Evolutionary conservation across 1,284 basidiomycete species (phyloP).

Genomic region (Acaromyces ingoldii): DNA sequence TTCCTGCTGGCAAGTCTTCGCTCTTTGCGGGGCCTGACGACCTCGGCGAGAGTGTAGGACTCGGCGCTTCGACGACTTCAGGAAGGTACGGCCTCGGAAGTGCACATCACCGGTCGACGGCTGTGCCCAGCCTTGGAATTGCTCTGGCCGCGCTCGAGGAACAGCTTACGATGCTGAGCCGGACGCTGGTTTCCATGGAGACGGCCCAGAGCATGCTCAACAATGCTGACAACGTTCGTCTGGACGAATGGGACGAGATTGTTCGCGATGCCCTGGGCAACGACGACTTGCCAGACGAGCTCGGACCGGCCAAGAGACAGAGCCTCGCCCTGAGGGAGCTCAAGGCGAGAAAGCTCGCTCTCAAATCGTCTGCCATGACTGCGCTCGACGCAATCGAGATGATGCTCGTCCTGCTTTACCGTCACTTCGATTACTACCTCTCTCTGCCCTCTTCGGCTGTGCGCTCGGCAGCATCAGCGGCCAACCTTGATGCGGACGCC

Average conservation of each 20-base stretch:
- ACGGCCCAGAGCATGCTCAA: conserved; percentile 67
- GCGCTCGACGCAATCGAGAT: conserved; percentile 71
- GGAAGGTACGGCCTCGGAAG: neutral
- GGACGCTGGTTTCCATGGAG: conserved; percentile 64
- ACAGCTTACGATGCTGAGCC: conserved; percentile 60
- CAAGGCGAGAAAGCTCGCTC: conserved; percentile 55
- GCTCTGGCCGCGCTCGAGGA: conserved; percentile 64
- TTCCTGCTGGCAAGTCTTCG: neutral
- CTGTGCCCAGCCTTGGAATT: conserved; percentile 70
- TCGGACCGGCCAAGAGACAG: conserved; percentile 18
- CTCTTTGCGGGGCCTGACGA: no score
- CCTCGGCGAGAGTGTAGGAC: neutral
- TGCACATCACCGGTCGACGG: conserved; percentile 6
- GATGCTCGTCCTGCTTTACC: conserved; percentile 75
- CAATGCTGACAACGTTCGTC: conserved; percentile 64
- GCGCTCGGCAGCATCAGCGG: no score
- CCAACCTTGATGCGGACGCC: neutral
- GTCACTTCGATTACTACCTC: conserved; percentile 65
- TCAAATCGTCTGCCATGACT: conserved; percentile 57
- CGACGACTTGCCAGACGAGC: conserved; percentile 13
- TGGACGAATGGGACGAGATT: conserved; percentile 66
- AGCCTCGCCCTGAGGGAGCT: conserved; percentile 62
- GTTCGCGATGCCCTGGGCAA: conserved; percentile 26
- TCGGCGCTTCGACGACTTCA: neutral
- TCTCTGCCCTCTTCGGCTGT: conserved; percentile 23